Base-by-base conservation (phyloP, 2,329 filamentous ascomycete genomes). In the Beauveria bassiana region DNA sequence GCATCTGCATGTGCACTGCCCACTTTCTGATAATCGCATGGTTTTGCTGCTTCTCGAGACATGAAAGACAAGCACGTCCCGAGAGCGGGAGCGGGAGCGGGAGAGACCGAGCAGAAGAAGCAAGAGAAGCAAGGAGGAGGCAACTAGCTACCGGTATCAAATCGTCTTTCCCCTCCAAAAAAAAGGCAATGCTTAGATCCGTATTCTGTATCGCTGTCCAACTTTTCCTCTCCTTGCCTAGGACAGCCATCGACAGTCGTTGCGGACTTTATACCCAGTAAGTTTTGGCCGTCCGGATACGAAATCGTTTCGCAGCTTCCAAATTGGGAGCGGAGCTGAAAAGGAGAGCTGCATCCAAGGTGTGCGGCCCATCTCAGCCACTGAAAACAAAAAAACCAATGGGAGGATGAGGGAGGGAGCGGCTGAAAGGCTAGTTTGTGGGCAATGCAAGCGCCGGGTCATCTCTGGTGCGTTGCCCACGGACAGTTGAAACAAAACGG, bases 1-100 rank as follows among this genome's bases (percentile, higher is more conserved):
- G 51, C 34, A 53, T 53, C 51, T 53, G 34, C 51, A 52, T 54
- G 51, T 54, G 51, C 51, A 54, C 51, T 42, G 51, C 51, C 51
- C 51, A 18, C 51, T 54, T n/a, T 18, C 34, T 24, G 51, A 52
- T 20, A 24, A 53, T 53, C 50, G 34, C 34, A 34, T 53, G 50
- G 50, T 40, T 40, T 40, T 53, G 12, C 16, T 6, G 14, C 28
- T 31, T 16, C 26, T 31, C 47, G 47, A 26, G 20, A 50, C 22
- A 31, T 31, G 16, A 50, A 14, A 20, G 47, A 16, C 6, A 31
- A 31, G 10, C 10, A 34, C 31, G 31, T 34, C 31, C 10, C 31
- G 31, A 12, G 31, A 34, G 31, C 49, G 28, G 49, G 28, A n/a
- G 16, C 24, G 34, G 51, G 34, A 54, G 51, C 34, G 34, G 51